Conservation (phyloP, 202 grass and related monocot genomes). For the Panicum virgatum region DNA sequence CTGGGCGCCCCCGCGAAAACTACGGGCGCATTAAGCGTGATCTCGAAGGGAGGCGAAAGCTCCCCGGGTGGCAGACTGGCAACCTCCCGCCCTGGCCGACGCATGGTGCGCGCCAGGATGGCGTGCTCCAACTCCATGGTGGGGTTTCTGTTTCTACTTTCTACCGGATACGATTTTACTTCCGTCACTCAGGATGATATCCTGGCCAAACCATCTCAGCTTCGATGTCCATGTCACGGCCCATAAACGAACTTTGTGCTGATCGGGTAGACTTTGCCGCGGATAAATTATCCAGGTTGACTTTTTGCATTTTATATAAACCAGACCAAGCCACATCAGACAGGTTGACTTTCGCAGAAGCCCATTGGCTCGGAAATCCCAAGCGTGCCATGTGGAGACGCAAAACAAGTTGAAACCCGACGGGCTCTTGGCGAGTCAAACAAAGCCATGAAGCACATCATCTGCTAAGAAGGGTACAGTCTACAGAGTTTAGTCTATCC, state of each 20-base stretch:
- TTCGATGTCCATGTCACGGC: not conserved
- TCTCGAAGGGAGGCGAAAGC: not conserved
- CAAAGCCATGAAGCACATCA: not conserved
- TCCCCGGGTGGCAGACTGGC: not conserved
- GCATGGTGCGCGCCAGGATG: slow-evolving; percentile 5
- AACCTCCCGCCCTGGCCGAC: not conserved
- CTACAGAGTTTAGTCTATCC: not conserved
- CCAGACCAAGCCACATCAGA: not conserved
- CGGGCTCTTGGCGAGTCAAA: slow-evolving; percentile 1
- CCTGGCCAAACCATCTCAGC: not conserved
- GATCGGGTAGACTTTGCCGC: not conserved
- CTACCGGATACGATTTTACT: not conserved
- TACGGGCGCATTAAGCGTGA: slow-evolving; percentile 32
- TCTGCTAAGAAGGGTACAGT: not conserved
- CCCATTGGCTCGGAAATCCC: slow-evolving; percentile 7
- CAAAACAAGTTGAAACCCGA: not conserved
- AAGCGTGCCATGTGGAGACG: not conserved
- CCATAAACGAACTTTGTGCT: no score
- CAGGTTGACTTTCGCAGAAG: slow-evolving; percentile 12
- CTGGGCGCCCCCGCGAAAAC: slow-evolving; percentile 26
- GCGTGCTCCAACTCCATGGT: not conserved
- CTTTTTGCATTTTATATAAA: slow-evolving; percentile 1
- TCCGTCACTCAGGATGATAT: not conserved
- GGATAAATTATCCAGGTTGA: slow-evolving; percentile 21
- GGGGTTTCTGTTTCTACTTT: not conserved